phyloP scores from a whole-genome alignment of 2,329 filamentous ascomycete species.

The Aspergillus quadricinctus region DNA sequence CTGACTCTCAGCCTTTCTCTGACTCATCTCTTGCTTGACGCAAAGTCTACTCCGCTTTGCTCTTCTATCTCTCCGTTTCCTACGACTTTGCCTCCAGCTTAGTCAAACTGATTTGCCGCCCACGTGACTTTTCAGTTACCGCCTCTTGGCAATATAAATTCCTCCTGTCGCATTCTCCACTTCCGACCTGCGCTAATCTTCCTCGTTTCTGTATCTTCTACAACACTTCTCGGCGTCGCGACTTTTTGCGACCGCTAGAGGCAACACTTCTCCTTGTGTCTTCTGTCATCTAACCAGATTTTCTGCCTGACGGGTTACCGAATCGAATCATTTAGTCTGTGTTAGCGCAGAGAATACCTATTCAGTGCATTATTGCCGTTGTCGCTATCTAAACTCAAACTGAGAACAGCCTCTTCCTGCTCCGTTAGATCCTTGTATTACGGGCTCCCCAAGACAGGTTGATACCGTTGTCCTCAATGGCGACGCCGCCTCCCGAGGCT shows the following conservation, averaged over 20 bases:
- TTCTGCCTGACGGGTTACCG: constrained; percentile 21
- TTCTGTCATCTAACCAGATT: constrained; percentile 25
- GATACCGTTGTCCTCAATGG: constrained; percentile 30
- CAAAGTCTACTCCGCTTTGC: neutral
- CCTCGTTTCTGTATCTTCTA: constrained; percentile 22
- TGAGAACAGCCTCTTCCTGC: constrained; percentile 17
- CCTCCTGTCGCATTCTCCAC: constrained; percentile 38
- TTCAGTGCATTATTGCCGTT: constrained; percentile 29
- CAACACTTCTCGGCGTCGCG: constrained; percentile 16
- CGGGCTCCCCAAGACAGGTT: constrained; percentile 18
- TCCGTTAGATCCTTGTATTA: constrained; percentile 24
- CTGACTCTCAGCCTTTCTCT: constrained; percentile 9
- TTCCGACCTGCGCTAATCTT: constrained; percentile 24
- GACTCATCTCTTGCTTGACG: constrained; percentile 1
- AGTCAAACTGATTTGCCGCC: constrained; percentile 23
- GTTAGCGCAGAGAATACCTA: constrained; percentile 31
- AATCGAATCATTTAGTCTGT: constrained; percentile 27
- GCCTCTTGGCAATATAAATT: constrained; percentile 45
- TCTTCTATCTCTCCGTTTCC: constrained; percentile 8
- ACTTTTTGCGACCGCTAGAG: constrained; percentile 14
- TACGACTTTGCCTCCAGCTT: constrained; percentile 14
- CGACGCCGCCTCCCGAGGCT: constrained; percentile 42
- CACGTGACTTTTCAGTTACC: constrained; percentile 34
- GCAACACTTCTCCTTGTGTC: constrained; percentile 15
- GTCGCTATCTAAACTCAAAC: constrained; percentile 22